These are phyloP conservation scores for Dothistroma pini DNA, from an alignment of 2,329 filamentous ascomycete species.

Conservation along the genomic window DNA sequence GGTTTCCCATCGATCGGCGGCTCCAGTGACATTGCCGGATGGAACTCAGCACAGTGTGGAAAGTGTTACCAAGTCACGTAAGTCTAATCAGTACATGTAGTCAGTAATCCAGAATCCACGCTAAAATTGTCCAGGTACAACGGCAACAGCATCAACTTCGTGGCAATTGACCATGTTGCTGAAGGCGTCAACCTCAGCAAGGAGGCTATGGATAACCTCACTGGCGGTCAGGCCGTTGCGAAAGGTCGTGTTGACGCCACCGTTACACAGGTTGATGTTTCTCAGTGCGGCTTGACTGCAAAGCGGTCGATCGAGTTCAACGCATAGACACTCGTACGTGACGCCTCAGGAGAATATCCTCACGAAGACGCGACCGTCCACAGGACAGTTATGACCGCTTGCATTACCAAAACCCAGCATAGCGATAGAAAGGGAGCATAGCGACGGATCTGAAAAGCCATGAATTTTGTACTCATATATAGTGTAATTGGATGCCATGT, in stretches of 20 bases:
- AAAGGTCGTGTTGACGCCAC: constrained; percentile 40
- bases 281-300: constrained; percentile 34
- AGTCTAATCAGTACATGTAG: not conserved
- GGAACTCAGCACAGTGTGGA: constrained; percentile 49
- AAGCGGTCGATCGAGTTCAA: constrained; percentile 28
- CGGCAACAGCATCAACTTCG: constrained; percentile 46
- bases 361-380: not conserved
- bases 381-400: not conserved
- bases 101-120: too few species aligned
- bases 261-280: constrained; percentile 37
- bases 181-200: constrained; percentile 50
- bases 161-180: constrained; percentile 47
- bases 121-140: constrained; percentile 36
- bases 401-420: not conserved
- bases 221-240: constrained; percentile 42
- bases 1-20: constrained; percentile 50
- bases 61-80: constrained; percentile 48
- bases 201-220: constrained; percentile 49
- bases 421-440: not conserved
- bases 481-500: not conserved
- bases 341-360: not conserved
- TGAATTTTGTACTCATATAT: not conserved
- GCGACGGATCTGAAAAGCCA: not conserved
- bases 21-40: constrained; percentile 46
- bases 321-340: constrained; percentile 15